phyloP scores from a whole-genome alignment of 139 green algal species.

The Coelastrella sp. region DNA sequence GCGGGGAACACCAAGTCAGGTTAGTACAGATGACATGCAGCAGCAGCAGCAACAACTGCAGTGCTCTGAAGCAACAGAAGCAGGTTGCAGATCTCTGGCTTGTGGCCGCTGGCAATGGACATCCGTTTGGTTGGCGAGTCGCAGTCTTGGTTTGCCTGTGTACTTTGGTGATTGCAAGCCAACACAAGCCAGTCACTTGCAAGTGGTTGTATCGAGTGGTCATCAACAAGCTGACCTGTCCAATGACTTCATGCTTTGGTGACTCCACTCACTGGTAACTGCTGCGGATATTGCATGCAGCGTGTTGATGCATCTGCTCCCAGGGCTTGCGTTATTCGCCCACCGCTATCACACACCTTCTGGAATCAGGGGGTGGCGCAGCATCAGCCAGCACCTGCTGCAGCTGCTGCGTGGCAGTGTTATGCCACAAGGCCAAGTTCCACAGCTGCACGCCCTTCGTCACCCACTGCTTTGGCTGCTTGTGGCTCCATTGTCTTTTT shows the following conservation, averaged over 20 bases:
- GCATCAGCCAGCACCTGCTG: background rate
- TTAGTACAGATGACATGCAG: conserved; percentile 1
- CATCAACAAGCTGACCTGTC: no score
- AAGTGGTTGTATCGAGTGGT: no score
- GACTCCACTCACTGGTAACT: background rate
- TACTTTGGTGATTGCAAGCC: no score
- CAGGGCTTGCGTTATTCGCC: conserved; percentile 72
- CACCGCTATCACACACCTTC: conserved; percentile 53
- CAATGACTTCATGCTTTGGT: background rate
- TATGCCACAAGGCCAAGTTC: background rate
- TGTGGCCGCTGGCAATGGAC: background rate
- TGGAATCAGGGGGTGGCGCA: conserved; percentile 28
- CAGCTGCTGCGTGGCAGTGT: conserved; percentile 13
- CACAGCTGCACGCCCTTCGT: background rate
- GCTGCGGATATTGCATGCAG: conserved; percentile 43
- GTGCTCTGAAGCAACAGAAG: background rate
- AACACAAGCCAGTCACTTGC: no score
- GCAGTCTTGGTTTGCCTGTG: background rate
- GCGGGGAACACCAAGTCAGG: conserved; percentile 61
- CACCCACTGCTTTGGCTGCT: conserved; percentile 56
- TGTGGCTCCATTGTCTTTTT: conserved; percentile 67
- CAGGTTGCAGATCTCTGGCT: background rate
- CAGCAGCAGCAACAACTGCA: background rate
- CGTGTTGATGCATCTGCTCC: conserved; percentile 76
- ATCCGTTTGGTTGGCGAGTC: background rate